These are phyloP conservation scores for Plasmodium knowlesi DNA, from an alignment of 169 alveolate genomes.

Conservation along the genomic window DNA sequence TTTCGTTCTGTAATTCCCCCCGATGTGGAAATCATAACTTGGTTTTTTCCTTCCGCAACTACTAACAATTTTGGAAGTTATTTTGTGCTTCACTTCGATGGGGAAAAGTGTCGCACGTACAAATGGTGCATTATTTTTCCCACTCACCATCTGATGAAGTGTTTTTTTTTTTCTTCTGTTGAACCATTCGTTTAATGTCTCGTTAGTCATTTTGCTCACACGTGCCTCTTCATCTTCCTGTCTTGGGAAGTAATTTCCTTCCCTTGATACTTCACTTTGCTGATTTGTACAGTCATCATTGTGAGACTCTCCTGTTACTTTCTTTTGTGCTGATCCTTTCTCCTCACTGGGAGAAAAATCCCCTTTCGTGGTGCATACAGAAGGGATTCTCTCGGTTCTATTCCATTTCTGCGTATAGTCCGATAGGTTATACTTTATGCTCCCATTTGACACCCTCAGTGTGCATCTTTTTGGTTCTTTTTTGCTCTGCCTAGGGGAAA, in stretches of 20 bases:
- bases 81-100: neutral
- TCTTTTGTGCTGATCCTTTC: neutral
- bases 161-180: neutral
- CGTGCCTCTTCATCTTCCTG: neutral
- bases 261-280: neutral
- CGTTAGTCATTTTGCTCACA: neutral
- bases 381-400: neutral
- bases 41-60: neutral
- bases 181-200: neutral
- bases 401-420: constrained; percentile 14
- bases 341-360: neutral
- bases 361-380: neutral
- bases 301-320: neutral
- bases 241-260: neutral
- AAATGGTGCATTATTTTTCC: neutral
- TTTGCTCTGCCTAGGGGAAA: neutral
- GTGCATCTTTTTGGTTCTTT: neutral
- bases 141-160: neutral
- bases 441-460: neutral
- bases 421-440: constrained; percentile 46
- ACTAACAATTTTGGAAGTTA: neutral
- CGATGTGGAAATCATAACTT: neutral
- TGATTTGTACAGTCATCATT: neutral
- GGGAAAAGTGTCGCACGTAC: neutral
- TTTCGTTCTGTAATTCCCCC: neutral